phyloP scores from a whole-genome alignment of 805 yeast species.

The Grigorovia jiainica region DNA sequence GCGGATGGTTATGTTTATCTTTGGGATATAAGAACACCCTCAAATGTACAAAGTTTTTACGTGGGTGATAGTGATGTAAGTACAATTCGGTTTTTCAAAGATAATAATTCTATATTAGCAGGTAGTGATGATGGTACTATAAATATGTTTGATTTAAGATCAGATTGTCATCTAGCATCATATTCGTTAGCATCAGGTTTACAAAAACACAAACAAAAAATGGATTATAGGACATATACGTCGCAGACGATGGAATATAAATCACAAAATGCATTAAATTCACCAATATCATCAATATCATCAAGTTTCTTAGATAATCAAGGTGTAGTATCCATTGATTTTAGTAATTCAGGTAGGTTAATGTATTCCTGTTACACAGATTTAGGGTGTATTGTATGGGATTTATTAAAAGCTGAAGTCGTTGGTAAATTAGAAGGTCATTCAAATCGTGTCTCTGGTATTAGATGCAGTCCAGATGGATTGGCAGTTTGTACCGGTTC shows the following conservation, averaged over 20 bases:
- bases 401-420: constrained; percentile 51
- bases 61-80: constrained; percentile 60
- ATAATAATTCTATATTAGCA: constrained; percentile 57
- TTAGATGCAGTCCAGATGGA: constrained; percentile 65
- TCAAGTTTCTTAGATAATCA: constrained; percentile 40
- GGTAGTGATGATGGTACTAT: constrained; percentile 76
- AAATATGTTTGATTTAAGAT: constrained; percentile 62
- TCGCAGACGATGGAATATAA: constrained; percentile 20
- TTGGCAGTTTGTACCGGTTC: constrained; percentile 68
- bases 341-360: constrained; percentile 64
- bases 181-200: constrained; percentile 31
- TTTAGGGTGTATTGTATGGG: constrained; percentile 71
- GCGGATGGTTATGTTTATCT: constrained; percentile 59
- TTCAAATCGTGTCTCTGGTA: constrained; percentile 49
- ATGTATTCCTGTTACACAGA: constrained; percentile 71
- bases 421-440: constrained; percentile 64
- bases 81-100: constrained; percentile 53
- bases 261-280: constrained; percentile 14
- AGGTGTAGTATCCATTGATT: constrained; percentile 66
- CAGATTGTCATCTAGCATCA: constrained; percentile 56
- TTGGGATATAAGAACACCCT: constrained; percentile 53
- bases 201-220: constrained; percentile 4
- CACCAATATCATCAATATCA: constrained; percentile 10
- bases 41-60: constrained; percentile 40
- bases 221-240: constrained; percentile 12